These are phyloP conservation scores for Kingdonia uniflora DNA, from an alignment of 164 flowering plant species.

Conservation along the genomic window DNA sequence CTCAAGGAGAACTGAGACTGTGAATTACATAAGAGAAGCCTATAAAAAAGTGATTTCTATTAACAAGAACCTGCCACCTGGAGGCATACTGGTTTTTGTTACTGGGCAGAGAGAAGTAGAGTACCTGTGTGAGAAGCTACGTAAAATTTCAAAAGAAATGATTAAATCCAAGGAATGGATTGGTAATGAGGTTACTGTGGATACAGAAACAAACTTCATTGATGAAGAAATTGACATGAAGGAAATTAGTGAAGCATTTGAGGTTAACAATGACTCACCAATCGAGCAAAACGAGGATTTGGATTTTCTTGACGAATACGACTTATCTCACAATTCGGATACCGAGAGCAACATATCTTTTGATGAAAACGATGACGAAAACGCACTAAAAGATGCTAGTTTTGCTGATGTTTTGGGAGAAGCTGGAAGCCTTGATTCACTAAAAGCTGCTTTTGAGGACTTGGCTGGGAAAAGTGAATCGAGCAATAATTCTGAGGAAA, in stretches of 20 bases:
- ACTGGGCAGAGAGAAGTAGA: slow-evolving; percentile 99
- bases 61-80: slow-evolving; percentile 83
- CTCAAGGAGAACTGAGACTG: slow-evolving; percentile 74
- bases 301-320: slow-evolving; percentile 29
- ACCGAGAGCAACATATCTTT: slow-evolving; percentile 55
- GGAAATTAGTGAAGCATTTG: slow-evolving; percentile 76
- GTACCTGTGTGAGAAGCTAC: slow-evolving; percentile 57
- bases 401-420: slow-evolving; percentile 29
- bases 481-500: slow-evolving; percentile 11
- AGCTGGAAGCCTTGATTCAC: slow-evolving; percentile 37
- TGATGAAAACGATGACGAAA: slow-evolving; percentile 19
- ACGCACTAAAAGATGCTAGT: slow-evolving; percentile 19
- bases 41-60: slow-evolving; percentile 77
- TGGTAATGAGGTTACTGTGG: slow-evolving; percentile 16
- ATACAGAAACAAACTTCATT: slow-evolving; percentile 15
- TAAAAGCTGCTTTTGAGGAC: slow-evolving; percentile 78
- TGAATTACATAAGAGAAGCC: slow-evolving; percentile 88
- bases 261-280: slow-evolving; percentile 20
- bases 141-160: slow-evolving; percentile 55
- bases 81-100: slow-evolving; percentile 91
- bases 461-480: slow-evolving; percentile 36
- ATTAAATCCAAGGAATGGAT: slow-evolving; percentile 10
- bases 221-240: slow-evolving; percentile 37
- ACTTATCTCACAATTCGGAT: slow-evolving; percentile 36
- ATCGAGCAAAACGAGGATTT: slow-evolving; percentile 38